phyloP scores from a whole-genome alignment of 1,284 basidiomycete species.

The Papiliotrema flavescens region DNA sequence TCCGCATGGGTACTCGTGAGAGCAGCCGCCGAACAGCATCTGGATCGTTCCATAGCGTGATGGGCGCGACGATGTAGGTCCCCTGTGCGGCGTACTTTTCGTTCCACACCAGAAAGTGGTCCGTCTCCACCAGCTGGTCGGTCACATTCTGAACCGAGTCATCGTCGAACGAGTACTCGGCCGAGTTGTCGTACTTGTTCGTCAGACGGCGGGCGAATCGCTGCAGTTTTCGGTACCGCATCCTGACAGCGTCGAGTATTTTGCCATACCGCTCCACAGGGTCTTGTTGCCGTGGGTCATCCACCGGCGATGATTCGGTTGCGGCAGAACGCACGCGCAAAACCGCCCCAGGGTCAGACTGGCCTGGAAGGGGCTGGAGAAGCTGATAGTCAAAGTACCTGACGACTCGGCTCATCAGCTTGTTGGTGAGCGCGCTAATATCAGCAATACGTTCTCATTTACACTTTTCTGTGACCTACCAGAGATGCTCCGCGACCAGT shows the following conservation, averaged over 20 bases:
- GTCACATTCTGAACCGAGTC: constrained; percentile 79
- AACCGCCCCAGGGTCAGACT: background rate
- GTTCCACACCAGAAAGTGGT: constrained; percentile 94
- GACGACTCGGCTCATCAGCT: constrained; percentile 81
- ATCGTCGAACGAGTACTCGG: constrained; percentile 84
- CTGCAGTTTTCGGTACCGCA: constrained; percentile 89
- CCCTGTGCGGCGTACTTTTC: constrained; percentile 84
- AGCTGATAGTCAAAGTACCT: constrained; percentile 94
- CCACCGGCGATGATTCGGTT: background rate
- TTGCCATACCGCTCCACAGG: constrained; percentile 86
- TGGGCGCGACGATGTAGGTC: constrained; percentile 88
- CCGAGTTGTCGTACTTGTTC: constrained; percentile 89
- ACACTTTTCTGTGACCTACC: constrained; percentile 54
- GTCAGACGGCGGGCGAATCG: constrained; percentile 81
- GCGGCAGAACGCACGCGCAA: background rate
- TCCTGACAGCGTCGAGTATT: constrained; percentile 86
- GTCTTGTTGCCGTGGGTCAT: constrained; percentile 62
- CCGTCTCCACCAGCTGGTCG: constrained; percentile 72
- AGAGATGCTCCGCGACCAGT: constrained; percentile 90
- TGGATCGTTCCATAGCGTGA: constrained; percentile 75
- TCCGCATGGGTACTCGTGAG: background rate
- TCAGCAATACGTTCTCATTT: background rate
- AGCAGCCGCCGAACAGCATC: constrained; percentile 78
- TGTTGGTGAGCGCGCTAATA: constrained; percentile 73
- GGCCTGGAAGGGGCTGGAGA: constrained; percentile 60